Evolutionary conservation across 2,329 filamentous ascomycete genomes (phyloP), one percentile per base, ranked within the genome.

Genomic region (Penicillium aurantiogriseum): DNA sequence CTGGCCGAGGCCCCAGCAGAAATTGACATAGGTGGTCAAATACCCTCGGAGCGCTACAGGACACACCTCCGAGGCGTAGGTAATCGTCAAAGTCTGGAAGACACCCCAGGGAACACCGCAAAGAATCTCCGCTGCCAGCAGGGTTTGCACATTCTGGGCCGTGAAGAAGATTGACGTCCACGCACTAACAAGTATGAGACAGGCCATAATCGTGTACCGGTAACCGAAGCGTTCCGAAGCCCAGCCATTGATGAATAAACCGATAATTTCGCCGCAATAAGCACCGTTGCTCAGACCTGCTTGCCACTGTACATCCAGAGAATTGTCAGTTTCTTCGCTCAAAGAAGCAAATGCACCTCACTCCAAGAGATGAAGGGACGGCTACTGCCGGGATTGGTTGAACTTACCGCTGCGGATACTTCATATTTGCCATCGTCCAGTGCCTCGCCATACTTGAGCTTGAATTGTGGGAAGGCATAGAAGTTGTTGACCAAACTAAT

Each of bases 401-500:
- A n/a, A 67, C 69, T 38, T 70, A 77, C 75, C 64, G 65, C 58
- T 21, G 75, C 75, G 29, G 74, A 68, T 25, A 78, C 71, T 61
- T 77, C 67, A 60, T 77, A 77, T n/a, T 61, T 49, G 0, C 74
- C 75, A 56, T 76, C 44, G 5, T 64, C 33, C 51, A 69, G 45
- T 52, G 57, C 50, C 53, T 69, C 67, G 25, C 76, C 76, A 55
- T 79, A 79, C 48, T 77, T 78, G 43, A 61, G 61, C 52, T 74
- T 76, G 63, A 78, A 79, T 50, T 72, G 68, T 0, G 68, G 65
- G 52, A 77, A 77, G 62, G 68, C 76, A 77, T 85, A 92, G 70
- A 94, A 91, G 75, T 92, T 92, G 78, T 88, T 91, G 67, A 94
- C 85, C 52, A 95, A 79, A 67, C 85, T 87, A 57, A 94, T 81